Conservation (phyloP, 495 filamentous ascomycete species). For the Neurospora sp. region DNA sequence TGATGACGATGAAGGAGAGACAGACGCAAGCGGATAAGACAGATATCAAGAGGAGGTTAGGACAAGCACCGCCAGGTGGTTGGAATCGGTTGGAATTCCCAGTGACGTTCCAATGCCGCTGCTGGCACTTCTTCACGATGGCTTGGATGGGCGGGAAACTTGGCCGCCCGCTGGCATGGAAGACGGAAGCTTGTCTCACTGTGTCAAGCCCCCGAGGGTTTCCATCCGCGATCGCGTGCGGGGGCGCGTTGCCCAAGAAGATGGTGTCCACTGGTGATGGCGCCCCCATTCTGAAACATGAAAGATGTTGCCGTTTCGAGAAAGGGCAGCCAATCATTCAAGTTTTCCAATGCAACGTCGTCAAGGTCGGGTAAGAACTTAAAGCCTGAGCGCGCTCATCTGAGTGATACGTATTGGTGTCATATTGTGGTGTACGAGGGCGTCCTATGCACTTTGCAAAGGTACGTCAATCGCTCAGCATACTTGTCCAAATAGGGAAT, state of each 20-base stretch:
- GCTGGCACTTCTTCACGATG: background rate
- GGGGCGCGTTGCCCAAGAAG: background rate
- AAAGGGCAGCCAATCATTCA: background rate
- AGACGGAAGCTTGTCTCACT: background rate
- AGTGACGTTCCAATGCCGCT: background rate
- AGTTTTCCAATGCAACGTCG: background rate
- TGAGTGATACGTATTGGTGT: background rate
- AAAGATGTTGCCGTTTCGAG: background rate
- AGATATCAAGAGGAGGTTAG: background rate
- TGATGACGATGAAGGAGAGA: background rate
- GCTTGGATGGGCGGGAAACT: background rate
- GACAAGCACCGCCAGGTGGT: background rate
- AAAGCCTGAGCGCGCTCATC: background rate
- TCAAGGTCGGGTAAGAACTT: background rate
- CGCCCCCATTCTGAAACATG: background rate
- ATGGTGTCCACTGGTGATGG: background rate
- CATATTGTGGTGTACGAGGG: background rate
- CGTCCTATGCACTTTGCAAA: background rate
- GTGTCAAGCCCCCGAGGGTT: background rate
- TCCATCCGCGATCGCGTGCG: background rate
- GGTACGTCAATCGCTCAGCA: background rate
- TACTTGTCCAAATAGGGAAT: background rate
- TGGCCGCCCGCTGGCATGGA: background rate
- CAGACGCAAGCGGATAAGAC: background rate
- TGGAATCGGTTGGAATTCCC: background rate